A percentile compares a stretch with the other conserved stretches of the same genome.
Evolutionary conservation across 768 basidiomycete species (phyloP).

Genomic region (Serendipita sp.): DNA sequence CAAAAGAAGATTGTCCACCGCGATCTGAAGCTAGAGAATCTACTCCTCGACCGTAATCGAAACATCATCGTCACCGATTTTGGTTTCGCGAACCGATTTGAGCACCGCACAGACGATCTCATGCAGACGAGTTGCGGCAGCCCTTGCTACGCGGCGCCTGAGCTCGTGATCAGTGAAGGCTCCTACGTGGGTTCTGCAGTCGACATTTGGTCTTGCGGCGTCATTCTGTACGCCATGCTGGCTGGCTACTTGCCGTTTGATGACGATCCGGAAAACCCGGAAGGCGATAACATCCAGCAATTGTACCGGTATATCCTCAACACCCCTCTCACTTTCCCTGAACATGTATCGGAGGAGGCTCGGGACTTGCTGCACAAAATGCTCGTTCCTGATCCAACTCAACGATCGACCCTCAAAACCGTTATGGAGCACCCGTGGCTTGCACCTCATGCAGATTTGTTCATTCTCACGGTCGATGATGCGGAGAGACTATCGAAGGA

Average conservation of each 20-base stretch:
- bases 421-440: constrained; percentile 91
- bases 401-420: constrained; percentile 53
- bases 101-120: constrained; percentile 80
- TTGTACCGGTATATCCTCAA: constrained; percentile 98
- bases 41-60: constrained; percentile 89
- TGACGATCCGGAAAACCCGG: constrained; percentile 95
- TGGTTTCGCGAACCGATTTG: constrained; percentile 96
- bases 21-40: constrained; percentile 96
- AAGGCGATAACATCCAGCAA: constrained; percentile 98
- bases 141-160: constrained; percentile 96
- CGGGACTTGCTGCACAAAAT: constrained; percentile 74
- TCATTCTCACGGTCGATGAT: constrained; percentile 58
- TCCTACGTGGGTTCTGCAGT: constrained; percentile 94
- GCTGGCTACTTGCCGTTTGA: constrained; percentile 98
- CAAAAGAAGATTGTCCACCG: constrained; percentile 99
- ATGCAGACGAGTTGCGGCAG: constrained; percentile 98
- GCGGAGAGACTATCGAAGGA: constrained; percentile 70
- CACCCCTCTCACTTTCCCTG: constrained; percentile 93
- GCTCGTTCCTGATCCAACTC: constrained; percentile 84
- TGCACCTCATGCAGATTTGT: constrained; percentile 40
- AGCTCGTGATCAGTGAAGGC: constrained; percentile 93
- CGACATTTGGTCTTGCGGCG: constrained; percentile 94
- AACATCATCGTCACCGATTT: constrained; percentile 99
- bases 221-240: constrained; percentile 93
- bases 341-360: constrained; percentile 74